A percentile compares a stretch with the other conserved stretches of the same genome.
These are phyloP conservation scores for Solanum piurae DNA, from an alignment of 257 asterid species.

Conservation along the genomic window DNA sequence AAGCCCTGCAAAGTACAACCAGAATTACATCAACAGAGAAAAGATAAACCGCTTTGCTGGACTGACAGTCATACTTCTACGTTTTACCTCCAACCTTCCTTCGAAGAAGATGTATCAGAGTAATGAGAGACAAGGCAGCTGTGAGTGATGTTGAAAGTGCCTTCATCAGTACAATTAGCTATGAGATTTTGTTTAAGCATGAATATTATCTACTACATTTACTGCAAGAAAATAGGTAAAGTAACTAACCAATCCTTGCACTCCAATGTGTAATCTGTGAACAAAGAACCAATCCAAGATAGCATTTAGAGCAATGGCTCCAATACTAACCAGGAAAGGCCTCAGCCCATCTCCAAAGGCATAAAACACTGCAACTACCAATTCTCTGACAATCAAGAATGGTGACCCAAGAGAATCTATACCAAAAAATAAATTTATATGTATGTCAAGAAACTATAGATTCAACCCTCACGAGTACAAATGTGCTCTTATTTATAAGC, in stretches of 20 bases:
- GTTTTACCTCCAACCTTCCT: constrained; percentile 3
- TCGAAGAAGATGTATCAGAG: not conserved
- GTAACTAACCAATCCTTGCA: constrained; percentile 29
- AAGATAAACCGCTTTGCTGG: not conserved
- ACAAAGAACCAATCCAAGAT: constrained; percentile 38
- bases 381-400: constrained; percentile 33
- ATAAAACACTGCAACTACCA: constrained; percentile 29
- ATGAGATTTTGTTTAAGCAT: not conserved
- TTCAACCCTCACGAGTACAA: not conserved
- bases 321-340: constrained; percentile 30
- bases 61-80: not conserved
- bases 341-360: constrained; percentile 36
- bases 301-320: constrained; percentile 31
- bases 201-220: not conserved
- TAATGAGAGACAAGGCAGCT: not conserved
- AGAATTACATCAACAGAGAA: not conserved
- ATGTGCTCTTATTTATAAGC: not conserved
- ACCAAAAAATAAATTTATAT: not conserved
- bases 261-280: constrained; percentile 25
- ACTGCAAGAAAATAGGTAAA: not conserved
- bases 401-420: constrained; percentile 41
- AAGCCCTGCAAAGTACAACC: not conserved
- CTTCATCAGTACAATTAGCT: not conserved
- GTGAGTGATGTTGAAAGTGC: not conserved
- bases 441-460: not conserved